A percentile compares a stretch with the other conserved stretches of the same genome.
Evolutionary conservation across 1,284 basidiomycete species (phyloP).

Genomic region (Sporisorium sorghi): DNA sequence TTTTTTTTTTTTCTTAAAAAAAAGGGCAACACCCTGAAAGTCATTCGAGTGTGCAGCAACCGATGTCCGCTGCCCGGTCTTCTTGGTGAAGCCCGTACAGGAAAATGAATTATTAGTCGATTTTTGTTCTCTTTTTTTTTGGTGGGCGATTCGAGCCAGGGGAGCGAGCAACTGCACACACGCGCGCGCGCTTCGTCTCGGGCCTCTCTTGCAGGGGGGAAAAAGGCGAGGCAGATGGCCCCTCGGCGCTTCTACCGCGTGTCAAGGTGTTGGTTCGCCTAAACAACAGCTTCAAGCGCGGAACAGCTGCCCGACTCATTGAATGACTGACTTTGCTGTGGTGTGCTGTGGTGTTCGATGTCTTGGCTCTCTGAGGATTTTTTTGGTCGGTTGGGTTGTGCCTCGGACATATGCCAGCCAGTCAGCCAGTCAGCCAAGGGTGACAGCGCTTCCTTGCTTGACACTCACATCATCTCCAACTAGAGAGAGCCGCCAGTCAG

Average conservation of each 20-base stretch:
- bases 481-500: neutral
- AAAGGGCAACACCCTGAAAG: neutral
- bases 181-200: neutral
- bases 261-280: neutral
- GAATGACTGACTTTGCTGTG: neutral
- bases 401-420: neutral
- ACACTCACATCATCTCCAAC: neutral
- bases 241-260: conserved; percentile 2
- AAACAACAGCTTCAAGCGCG: conserved; percentile 4
- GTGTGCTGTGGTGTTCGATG: no score
- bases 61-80: conserved; percentile 14
- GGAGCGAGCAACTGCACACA: neutral
- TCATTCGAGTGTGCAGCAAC: conserved; percentile 19
- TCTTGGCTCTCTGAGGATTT: no score
- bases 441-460: no score
- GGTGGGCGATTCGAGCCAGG: neutral
- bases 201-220: neutral
- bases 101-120: neutral
- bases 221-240: neutral
- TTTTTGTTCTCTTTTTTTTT: neutral
- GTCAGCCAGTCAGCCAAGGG: no score
- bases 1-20: neutral
- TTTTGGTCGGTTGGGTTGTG: no score
- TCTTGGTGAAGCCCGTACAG: neutral
- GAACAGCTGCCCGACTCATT: neutral